phyloP scores from a whole-genome alignment of 2,329 filamentous ascomycete species.

The Fusarium napiforme region DNA sequence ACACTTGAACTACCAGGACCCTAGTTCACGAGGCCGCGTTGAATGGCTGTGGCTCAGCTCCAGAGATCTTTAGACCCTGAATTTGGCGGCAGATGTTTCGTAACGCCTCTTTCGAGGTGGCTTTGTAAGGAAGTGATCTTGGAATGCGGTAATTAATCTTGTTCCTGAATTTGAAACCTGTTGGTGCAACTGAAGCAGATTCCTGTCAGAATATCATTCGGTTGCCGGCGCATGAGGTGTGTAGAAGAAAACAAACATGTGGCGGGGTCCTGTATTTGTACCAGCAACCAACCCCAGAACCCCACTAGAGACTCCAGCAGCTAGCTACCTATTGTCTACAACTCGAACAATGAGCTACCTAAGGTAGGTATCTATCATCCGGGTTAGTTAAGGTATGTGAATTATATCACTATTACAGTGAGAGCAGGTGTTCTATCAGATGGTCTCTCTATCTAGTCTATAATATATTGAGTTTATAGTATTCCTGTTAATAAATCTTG shows the following conservation, averaged over 20 bases:
- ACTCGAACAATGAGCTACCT: not conserved
- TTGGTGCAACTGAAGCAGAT: not conserved
- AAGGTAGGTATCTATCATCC: not conserved
- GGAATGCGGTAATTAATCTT: not conserved
- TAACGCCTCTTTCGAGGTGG: not conserved
- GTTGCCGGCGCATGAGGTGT: not conserved
- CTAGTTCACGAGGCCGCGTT: constrained; percentile 38
- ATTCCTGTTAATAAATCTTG: not conserved
- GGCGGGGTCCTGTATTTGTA: constrained; percentile 34
- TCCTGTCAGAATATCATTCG: not conserved
- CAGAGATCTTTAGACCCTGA: constrained; percentile 14
- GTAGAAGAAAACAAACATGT: constrained; percentile 41
- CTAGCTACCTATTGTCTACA: not conserved
- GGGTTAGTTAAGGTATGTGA: not conserved
- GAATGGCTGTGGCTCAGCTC: constrained; percentile 44
- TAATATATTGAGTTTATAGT: not conserved
- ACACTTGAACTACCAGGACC: constrained; percentile 28
- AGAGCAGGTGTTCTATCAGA: not conserved
- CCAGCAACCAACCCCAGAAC: constrained; percentile 35
- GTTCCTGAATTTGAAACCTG: not conserved
- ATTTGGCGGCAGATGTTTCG: not conserved
- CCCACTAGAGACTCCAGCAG: constrained; percentile 17
- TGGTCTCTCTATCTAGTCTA: not conserved
- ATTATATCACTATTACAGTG: not conserved
- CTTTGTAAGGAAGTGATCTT: not conserved